A percentile compares a stretch with the other conserved stretches of the same genome.
Evolutionary conservation across 805 yeast species (phyloP).

Genomic region (Suhomyces prunicola): DNA sequence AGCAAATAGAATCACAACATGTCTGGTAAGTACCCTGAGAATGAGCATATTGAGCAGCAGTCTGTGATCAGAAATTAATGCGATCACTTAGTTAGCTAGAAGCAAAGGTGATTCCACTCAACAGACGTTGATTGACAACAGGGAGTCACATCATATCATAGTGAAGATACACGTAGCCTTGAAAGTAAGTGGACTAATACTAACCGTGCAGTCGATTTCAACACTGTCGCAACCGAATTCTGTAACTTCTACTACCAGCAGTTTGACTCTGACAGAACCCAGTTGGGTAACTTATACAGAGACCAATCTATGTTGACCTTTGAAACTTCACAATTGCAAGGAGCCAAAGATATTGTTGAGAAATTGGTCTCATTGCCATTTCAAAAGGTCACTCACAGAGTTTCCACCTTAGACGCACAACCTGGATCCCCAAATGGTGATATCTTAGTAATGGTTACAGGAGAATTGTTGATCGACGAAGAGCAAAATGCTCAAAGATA

Average conservation of each 20-base stretch:
- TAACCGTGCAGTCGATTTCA: slow-evolving; percentile 35
- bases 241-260: slow-evolving; percentile 93
- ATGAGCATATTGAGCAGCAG: background rate
- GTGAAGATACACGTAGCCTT: background rate
- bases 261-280: slow-evolving; percentile 89
- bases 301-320: slow-evolving; percentile 97
- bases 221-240: slow-evolving; percentile 66
- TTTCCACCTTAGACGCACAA: slow-evolving; percentile 95
- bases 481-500: slow-evolving; percentile 95
- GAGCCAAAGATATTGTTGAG: slow-evolving; percentile 89
- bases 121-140: background rate
- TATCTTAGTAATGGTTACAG: slow-evolving; percentile 96
- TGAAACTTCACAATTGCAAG: slow-evolving; percentile 92
- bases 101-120: background rate
- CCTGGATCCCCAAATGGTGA: slow-evolving; percentile 93
- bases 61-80: background rate
- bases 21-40: background rate
- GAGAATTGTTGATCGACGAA: slow-evolving; percentile 88
- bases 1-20: background rate
- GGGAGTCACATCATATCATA: background rate
- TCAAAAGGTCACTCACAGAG: slow-evolving; percentile 88
- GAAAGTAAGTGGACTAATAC: background rate
- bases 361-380: slow-evolving; percentile 87
- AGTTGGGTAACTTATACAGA: slow-evolving; percentile 90
- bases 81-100: background rate